These are phyloP conservation scores for Backusella psychrophila DNA, from an alignment of 192 early-diverging fungal genomes.

Conservation along the genomic window DNA sequence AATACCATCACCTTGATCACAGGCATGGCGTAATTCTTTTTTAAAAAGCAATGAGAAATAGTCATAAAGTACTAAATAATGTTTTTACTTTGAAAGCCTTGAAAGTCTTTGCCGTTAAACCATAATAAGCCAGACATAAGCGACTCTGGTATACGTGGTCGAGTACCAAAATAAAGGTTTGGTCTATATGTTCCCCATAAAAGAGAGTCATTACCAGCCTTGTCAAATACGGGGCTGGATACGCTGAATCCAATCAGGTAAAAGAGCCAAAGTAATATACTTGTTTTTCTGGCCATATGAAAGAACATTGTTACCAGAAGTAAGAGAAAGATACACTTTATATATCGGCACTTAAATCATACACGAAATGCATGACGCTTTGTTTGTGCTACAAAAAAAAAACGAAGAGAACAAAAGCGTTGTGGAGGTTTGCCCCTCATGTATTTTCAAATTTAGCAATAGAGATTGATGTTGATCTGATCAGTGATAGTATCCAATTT, in stretches of 20 bases:
- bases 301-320: not conserved
- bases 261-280: not conserved
- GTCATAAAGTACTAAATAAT: not conserved
- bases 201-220: conserved; percentile 41
- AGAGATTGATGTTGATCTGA: no score
- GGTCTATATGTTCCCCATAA: conserved; percentile 92
- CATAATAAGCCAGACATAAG: conserved; percentile 91
- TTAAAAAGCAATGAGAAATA: not conserved
- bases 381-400: not conserved
- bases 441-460: no score
- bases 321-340: not conserved
- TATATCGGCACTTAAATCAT: not conserved
- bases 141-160: conserved; percentile 69
- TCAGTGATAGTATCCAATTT: no score
- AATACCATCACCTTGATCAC: conserved; percentile 83
- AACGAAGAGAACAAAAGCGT: no score
- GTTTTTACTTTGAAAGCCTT: conserved; percentile 50
- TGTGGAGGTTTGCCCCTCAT: no score
- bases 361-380: not conserved
- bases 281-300: not conserved
- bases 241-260: not conserved
- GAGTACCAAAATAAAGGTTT: conserved; percentile 91
- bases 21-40: conserved; percentile 75
- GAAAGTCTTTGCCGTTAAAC: conserved; percentile 71
- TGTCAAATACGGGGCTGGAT: not conserved